These are phyloP conservation scores for Gymnopilus junonius DNA, from an alignment of 768 basidiomycete genomes.

Conservation along the genomic window DNA sequence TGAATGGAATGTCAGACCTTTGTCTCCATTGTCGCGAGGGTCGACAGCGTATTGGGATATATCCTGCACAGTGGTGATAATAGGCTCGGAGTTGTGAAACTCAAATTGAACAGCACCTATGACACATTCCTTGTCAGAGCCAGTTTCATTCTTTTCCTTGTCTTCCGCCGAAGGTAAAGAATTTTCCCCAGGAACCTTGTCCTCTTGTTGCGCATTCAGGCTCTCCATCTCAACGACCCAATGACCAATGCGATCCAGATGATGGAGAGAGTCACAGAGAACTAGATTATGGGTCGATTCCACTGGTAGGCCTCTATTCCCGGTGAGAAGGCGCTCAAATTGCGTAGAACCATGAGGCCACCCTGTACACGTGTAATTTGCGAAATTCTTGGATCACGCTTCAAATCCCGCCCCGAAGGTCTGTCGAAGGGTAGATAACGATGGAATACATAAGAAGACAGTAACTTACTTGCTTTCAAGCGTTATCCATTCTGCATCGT, in stretches of 20 bases:
- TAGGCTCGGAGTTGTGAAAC: constrained; percentile 42
- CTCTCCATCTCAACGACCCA: constrained; percentile 12
- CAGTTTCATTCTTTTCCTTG: constrained; percentile 16
- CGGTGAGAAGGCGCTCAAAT: constrained; percentile 14
- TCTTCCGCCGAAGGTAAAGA: constrained; percentile 9
- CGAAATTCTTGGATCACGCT: background rate
- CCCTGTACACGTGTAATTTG: background rate
- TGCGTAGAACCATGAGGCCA: constrained; percentile 11
- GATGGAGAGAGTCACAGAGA: background rate
- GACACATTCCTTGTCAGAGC: constrained; percentile 12
- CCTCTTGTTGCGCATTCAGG: constrained; percentile 11
- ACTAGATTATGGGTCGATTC: constrained; percentile 1
- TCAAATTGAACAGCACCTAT: constrained; percentile 30
- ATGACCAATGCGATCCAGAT: background rate
- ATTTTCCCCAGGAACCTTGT: constrained; percentile 9
- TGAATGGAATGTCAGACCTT: constrained; percentile 60
- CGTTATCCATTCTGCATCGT: too few relatives aligned
- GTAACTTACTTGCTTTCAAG: constrained; percentile 1
- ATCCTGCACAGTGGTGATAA: constrained; percentile 50
- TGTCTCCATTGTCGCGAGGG: constrained; percentile 59
- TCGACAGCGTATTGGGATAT: constrained; percentile 61
- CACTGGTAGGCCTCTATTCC: constrained; percentile 1
- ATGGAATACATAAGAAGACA: background rate
- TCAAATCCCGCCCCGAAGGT: constrained; percentile 5
- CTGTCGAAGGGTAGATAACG: background rate